Conservation (phyloP, 2,329 filamentous ascomycete genomes). For the Didymella segeticola region DNA sequence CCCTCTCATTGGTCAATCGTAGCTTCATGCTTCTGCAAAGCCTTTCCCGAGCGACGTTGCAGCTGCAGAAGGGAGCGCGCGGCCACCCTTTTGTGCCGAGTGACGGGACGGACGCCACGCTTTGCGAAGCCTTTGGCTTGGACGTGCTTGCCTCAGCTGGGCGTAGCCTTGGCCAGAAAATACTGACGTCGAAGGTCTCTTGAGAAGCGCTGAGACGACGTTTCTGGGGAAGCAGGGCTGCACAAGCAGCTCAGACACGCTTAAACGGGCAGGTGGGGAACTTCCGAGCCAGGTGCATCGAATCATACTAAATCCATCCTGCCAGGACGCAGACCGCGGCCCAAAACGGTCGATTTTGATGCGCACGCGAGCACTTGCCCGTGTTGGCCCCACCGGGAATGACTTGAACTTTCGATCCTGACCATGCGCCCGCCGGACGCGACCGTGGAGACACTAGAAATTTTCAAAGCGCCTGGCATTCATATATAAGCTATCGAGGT, state of each 20-base stretch:
- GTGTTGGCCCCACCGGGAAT: constrained; percentile 9
- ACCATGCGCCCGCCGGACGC: constrained; percentile 24
- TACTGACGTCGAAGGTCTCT: not conserved
- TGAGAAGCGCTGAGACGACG: not conserved
- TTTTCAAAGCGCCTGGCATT: constrained; percentile 23
- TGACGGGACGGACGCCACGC: constrained; percentile 5
- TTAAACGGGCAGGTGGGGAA: constrained; percentile 8
- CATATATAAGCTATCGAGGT: constrained; percentile 27
- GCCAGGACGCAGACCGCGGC: constrained; percentile 9
- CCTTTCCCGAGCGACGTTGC: constrained; percentile 4
- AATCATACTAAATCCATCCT: constrained; percentile 3
- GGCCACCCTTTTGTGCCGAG: constrained; percentile 2
- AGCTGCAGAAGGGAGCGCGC: constrained; percentile 6
- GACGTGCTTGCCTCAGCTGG: constrained; percentile 16
- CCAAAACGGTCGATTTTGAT: constrained; percentile 4
- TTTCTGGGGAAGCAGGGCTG: constrained; percentile 19
- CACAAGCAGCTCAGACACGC: not conserved
- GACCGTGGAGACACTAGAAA: constrained; percentile 30
- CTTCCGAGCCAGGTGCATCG: constrained; percentile 1
- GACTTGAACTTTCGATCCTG: constrained; percentile 17
- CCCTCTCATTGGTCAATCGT: constrained; percentile 1
- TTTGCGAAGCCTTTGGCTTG: constrained; percentile 19
- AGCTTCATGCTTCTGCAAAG: constrained; percentile 1
- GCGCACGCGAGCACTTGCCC: constrained; percentile 15
- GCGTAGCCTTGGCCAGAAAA: constrained; percentile 13